Evolutionary conservation across 2,329 filamentous ascomycete genomes (phyloP), one percentile per base, ranked within the genome.

Genomic region (Ceratocystis cubensis): DNA sequence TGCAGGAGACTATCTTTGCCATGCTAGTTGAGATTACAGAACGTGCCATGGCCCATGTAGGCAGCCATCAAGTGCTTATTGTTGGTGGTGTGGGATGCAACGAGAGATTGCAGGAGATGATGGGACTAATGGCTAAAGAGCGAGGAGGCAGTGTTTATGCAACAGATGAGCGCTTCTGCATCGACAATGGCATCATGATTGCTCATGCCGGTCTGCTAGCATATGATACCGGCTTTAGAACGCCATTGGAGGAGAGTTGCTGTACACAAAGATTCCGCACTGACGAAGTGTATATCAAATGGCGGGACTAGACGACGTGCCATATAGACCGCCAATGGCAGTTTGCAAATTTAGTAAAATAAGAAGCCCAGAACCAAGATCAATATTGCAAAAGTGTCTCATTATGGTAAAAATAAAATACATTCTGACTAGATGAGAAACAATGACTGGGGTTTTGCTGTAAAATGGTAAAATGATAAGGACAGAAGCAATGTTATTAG

Each of bases 181-280:
- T 99, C 71, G 94, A 99, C 76, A 99, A 99, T 72, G 94, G 94
- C 62, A 97, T 99, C 74, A 99, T 99, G 94, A 99, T 99, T 78
- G 94, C 94, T 1, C 93, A 99, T 75, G 94, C 94, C 1, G 94
- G 94, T 1, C 76, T 99, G 71, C 75, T 96, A 72, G 92, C 92
- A 1, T 94, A 88, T 74, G 81, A 86, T 75, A 92, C 86, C 17
- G 93, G 93, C 1, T 91, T 91, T 73, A 81, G 77, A 68, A 96
- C 91, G 1, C 78, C 82, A 6, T 74, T 97, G 61, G 85, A 87
- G 69, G 89, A 96, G 57, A 93, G 88, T 71, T 90, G 88, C 13
- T 96, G 88, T 75, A 93, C 89, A 15, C 89, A 93, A 75, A 80
- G 89, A 65, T 93, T 91, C 74, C 84, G 89, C 72, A 93, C 89